Conservation (phyloP, 257 asterid genomes). For the Striga asiatica region DNA sequence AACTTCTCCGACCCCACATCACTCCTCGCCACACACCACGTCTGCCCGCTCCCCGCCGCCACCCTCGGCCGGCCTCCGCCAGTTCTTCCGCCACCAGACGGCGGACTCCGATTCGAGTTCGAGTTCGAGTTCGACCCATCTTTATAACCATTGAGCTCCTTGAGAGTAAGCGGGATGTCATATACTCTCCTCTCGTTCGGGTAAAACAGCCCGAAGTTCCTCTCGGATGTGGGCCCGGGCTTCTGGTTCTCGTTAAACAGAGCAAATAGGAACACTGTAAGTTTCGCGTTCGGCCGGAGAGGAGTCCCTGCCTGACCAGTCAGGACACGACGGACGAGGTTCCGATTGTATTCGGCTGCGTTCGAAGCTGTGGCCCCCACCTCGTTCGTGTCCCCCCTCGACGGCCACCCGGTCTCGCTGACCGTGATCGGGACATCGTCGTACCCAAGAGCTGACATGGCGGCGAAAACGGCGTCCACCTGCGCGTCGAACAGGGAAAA, state of each 20-base stretch:
- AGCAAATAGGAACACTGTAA: conserved; percentile 66
- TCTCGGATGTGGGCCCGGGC: conserved; percentile 74
- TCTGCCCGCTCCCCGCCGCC: conserved; percentile 45
- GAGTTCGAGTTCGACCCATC: too few relatives aligned
- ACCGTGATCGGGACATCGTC: conserved; percentile 48
- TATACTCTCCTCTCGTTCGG: conserved; percentile 65
- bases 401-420: conserved; percentile 94
- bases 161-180: conserved; percentile 51
- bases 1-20: conserved; percentile 48
- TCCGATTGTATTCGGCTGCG: conserved; percentile 86
- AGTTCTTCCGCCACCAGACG: conserved; percentile 22
- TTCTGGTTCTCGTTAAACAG: conserved; percentile 88
- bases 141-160: conserved; percentile 33
- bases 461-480: conserved; percentile 80
- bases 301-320: conserved; percentile 88
- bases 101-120: too few relatives aligned
- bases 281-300: conserved; percentile 44
- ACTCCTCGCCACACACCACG: conserved; percentile 83
- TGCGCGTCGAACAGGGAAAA: conserved; percentile 81
- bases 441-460: conserved; percentile 57
- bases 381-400: conserved; percentile 73
- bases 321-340: conserved; percentile 54
- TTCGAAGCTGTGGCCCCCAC: conserved; percentile 59
- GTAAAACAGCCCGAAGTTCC: conserved; percentile 86
- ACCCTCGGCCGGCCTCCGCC: conserved; percentile 31